Percentiles rank a stretch among this genome's conserved stretches.
Evolutionary conservation across 768 basidiomycete species (phyloP).

Genomic region (Mrakia frigida): DNA sequence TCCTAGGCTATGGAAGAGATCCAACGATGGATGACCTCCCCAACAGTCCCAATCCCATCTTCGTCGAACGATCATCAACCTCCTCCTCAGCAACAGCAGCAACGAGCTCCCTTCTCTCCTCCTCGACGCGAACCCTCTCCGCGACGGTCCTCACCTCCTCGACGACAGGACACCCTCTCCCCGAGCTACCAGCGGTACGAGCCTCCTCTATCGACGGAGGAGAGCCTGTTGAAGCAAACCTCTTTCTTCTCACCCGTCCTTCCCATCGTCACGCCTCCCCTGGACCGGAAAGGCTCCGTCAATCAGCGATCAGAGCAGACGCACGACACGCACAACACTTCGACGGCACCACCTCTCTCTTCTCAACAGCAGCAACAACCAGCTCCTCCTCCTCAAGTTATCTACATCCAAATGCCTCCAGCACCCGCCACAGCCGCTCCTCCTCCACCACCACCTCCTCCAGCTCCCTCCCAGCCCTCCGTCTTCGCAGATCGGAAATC

Average conservation of each 20-base stretch:
- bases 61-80: not conserved
- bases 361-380: not conserved
- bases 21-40: constrained; percentile 1
- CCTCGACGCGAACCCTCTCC: not conserved
- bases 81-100: not conserved
- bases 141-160: not conserved
- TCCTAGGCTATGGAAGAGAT: constrained; percentile 7
- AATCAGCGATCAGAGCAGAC: not conserved
- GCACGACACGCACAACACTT: no score
- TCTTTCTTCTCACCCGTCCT: not conserved
- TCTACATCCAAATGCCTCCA: constrained; percentile 14
- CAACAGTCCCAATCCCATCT: not conserved
- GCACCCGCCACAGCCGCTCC: not conserved
- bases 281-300: not conserved
- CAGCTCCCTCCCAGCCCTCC: not conserved
- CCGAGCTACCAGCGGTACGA: not conserved
- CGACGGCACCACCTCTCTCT: not conserved
- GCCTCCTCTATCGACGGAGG: constrained; percentile 1
- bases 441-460: not conserved
- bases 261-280: not conserved
- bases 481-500: not conserved
- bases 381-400: not conserved
- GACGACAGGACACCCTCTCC: not conserved
- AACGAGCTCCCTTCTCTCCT: not conserved
- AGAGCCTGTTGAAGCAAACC: not conserved